Percentiles rank a stretch among this genome's conserved stretches.
These are phyloP conservation scores for Phaeodactylum tricornutum DNA, from an alignment of 108 stramenopile genomes.

Conservation along the genomic window DNA sequence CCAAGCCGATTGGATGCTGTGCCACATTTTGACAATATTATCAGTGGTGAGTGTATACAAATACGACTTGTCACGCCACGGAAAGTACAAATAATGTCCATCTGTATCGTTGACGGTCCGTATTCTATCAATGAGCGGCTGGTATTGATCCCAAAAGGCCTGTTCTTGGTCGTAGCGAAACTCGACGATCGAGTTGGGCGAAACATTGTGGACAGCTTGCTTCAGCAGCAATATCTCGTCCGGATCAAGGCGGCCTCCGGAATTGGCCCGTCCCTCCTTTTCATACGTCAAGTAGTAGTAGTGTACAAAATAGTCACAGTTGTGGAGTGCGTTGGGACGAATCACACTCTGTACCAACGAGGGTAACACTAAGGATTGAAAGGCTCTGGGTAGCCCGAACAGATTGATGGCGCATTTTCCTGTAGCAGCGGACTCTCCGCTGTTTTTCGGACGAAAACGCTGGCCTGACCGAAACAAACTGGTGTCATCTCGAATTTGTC, in stretches of 20 bases:
- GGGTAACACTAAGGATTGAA: slow-evolving; percentile 37
- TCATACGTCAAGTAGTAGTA: slow-evolving; percentile 23
- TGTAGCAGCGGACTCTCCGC: no score
- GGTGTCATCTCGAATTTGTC: no score
- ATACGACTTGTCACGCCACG: slow-evolving; percentile 12
- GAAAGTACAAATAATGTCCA: slow-evolving; percentile 24
- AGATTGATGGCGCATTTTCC: slow-evolving; percentile 12
- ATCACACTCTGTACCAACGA: slow-evolving; percentile 35
- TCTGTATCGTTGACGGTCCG: slow-evolving; percentile 14
- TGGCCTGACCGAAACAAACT: no score
- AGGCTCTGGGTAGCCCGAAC: slow-evolving; percentile 45
- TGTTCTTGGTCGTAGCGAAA: not conserved
- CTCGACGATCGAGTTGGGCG: not conserved
- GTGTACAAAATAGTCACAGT: slow-evolving; percentile 48
- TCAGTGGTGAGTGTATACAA: slow-evolving; percentile 2
- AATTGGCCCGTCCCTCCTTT: slow-evolving; percentile 14
- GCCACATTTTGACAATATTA: slow-evolving; percentile 37
- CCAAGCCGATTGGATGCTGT: slow-evolving; percentile 23
- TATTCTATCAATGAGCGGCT: slow-evolving; percentile 13
- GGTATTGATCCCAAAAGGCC: not conserved
- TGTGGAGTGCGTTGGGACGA: slow-evolving; percentile 13
- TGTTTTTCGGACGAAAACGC: no score
- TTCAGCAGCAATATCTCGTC: slow-evolving; percentile 22
- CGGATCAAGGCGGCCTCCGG: slow-evolving; percentile 26
- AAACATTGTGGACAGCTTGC: slow-evolving; percentile 9